A percentile compares a stretch with the other conserved stretches of the same genome.
phyloP scores from a whole-genome alignment of 345 rosid genomes.

The Arabidopsis thaliana region DNA sequence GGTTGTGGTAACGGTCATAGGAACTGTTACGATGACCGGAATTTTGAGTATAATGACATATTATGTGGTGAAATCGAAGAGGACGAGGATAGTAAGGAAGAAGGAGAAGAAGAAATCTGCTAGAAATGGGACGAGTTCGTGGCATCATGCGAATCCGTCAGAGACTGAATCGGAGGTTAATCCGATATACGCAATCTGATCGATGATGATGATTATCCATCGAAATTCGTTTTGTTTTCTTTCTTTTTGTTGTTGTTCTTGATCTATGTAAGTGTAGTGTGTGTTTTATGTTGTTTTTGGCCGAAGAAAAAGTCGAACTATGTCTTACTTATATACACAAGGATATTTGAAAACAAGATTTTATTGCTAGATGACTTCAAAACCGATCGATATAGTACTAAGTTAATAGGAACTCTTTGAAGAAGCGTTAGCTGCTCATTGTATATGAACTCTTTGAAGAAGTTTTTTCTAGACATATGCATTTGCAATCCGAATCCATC shows the following conservation, averaged over 20 bases:
- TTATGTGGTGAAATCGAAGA: constrained; percentile 69
- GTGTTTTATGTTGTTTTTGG: neutral
- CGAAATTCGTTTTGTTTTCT: neutral
- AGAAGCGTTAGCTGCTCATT: neutral
- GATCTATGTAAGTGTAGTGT: constrained; percentile 24
- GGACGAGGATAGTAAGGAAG: constrained; percentile 60
- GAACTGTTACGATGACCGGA: constrained; percentile 72
- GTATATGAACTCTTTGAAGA: neutral
- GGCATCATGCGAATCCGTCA: constrained; percentile 44
- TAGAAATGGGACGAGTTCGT: constrained; percentile 46
- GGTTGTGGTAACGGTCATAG: constrained; percentile 69
- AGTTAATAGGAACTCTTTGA: neutral
- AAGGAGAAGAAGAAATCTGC: constrained; percentile 68
- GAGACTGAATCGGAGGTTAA: constrained; percentile 72
- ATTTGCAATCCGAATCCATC: neutral
- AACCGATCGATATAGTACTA: neutral
- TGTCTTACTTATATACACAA: constrained; percentile 3
- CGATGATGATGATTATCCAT: constrained; percentile 9
- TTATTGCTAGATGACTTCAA: neutral
- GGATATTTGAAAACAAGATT: neutral
- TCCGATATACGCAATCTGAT: constrained; percentile 80
- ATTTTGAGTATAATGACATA: constrained; percentile 79
- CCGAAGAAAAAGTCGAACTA: neutral
- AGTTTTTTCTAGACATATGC: neutral
- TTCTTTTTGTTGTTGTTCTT: neutral